Evolutionary conservation across 306 rosid genomes (phyloP).

Genomic region (Prinsepia uniflora): DNA sequence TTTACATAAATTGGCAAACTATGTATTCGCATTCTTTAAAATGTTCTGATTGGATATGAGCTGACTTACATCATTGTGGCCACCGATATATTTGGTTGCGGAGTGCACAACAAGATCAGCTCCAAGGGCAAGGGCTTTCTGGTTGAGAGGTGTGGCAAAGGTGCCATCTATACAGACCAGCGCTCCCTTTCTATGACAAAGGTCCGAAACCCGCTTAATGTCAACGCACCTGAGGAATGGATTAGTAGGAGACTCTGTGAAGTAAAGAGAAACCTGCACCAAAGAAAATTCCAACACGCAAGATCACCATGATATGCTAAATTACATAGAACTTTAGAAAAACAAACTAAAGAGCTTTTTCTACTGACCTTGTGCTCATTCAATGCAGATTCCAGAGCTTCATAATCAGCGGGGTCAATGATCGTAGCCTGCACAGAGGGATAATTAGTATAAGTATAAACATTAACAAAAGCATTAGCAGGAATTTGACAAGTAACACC

Average conservation of each 20-base stretch:
- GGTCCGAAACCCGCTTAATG: conserved; percentile 82
- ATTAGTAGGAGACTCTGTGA: conserved; percentile 96
- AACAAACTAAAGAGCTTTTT: conserved; percentile 9
- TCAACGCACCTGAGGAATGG: conserved; percentile 96
- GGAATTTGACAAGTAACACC: conserved; percentile 6
- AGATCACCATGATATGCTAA: neutral
- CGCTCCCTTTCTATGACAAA: conserved; percentile 78
- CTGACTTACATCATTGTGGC: conserved; percentile 85
- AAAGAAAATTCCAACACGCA: conserved; percentile 19
- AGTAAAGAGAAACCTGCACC: conserved; percentile 84
- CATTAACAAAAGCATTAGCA: conserved; percentile 8
- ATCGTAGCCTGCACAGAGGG: conserved; percentile 58
- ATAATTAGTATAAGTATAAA: conserved; percentile 8
- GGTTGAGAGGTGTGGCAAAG: conserved; percentile 94
- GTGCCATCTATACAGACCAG: conserved; percentile 93
- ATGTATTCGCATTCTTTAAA: conserved; percentile 4
- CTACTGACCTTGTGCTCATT: conserved; percentile 67
- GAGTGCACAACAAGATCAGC: conserved; percentile 91
- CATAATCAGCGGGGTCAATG: conserved; percentile 81
- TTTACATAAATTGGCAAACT: neutral
- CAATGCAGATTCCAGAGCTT: conserved; percentile 67
- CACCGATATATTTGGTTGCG: conserved; percentile 80
- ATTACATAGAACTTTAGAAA: conserved; percentile 5
- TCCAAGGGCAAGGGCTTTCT: conserved; percentile 85
- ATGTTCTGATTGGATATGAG: conserved; percentile 9